Percentiles rank a stretch among this genome's conserved stretches.
phyloP scores from a whole-genome alignment of 2,329 filamentous ascomycete genomes.

The Cladosporium austrohemisphaericum region DNA sequence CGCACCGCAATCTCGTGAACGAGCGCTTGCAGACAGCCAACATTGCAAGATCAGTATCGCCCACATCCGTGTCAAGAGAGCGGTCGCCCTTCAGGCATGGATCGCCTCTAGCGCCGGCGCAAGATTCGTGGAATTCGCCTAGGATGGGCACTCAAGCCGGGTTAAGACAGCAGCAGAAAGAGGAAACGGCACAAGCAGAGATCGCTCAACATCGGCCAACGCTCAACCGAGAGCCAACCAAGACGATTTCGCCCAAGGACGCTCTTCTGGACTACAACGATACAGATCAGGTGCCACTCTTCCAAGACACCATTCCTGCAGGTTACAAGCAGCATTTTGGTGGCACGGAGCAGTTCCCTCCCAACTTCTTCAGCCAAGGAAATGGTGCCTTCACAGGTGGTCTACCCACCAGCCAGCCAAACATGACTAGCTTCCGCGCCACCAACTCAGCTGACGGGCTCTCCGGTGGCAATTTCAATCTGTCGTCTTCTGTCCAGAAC shows the following conservation, averaged over 20 bases:
- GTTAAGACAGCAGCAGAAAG: slow-evolving; percentile 59
- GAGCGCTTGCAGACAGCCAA: slow-evolving; percentile 77
- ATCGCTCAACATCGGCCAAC: slow-evolving; percentile 30
- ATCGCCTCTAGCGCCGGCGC: slow-evolving; percentile 47
- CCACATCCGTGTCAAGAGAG: slow-evolving; percentile 55
- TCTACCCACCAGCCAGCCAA: slow-evolving; percentile 37
- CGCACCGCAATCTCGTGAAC: slow-evolving; percentile 61
- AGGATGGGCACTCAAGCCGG: slow-evolving; percentile 55
- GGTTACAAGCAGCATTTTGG: slow-evolving; percentile 34
- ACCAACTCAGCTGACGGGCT: slow-evolving; percentile 32
- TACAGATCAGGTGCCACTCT: slow-evolving; percentile 68
- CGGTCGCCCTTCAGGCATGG: slow-evolving; percentile 78
- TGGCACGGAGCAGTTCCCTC: slow-evolving; percentile 39
- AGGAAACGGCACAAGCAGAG: slow-evolving; percentile 53
- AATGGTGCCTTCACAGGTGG: slow-evolving; percentile 43
- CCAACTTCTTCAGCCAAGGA: slow-evolving; percentile 42
- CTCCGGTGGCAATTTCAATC: slow-evolving; percentile 27
- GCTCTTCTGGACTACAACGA: slow-evolving; percentile 82
- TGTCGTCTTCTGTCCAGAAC: slow-evolving; percentile 25
- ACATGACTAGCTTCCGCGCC: slow-evolving; percentile 47
- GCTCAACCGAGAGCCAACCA: slow-evolving; percentile 46
- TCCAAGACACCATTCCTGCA: slow-evolving; percentile 52
- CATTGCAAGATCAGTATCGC: slow-evolving; percentile 60
- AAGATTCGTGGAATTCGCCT: slow-evolving; percentile 39
- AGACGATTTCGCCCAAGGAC: slow-evolving; percentile 93